Percentiles rank a stretch among this genome's conserved stretches.
These are phyloP conservation scores for Fibroporia radiculosa DNA, from an alignment of 768 basidiomycete species.

Conservation along the genomic window DNA sequence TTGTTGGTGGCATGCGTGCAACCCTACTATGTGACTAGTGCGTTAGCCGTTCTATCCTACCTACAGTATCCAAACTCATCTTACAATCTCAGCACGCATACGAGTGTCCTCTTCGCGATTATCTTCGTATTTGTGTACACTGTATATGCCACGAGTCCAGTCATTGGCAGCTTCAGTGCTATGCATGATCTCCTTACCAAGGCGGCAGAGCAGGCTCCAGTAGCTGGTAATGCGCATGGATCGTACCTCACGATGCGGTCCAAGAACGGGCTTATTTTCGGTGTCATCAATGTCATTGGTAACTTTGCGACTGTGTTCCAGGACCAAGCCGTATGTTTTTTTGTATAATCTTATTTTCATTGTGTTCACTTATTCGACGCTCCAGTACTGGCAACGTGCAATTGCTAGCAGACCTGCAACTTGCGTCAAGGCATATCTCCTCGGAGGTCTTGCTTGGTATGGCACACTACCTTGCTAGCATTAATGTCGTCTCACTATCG, in stretches of 20 bases:
- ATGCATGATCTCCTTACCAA: constrained; percentile 78
- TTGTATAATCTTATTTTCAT: background rate
- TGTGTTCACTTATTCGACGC: background rate
- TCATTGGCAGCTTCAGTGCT: constrained; percentile 68
- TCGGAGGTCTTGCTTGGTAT: constrained; percentile 84
- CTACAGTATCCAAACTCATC: background rate
- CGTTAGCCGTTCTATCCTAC: constrained; percentile 25
- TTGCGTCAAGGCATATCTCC: constrained; percentile 86
- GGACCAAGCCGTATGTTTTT: constrained; percentile 28
- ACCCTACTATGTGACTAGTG: constrained; percentile 84
- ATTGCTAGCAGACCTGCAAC: constrained; percentile 79
- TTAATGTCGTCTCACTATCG: background rate
- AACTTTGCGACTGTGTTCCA: constrained; percentile 67
- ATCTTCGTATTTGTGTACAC: constrained; percentile 72
- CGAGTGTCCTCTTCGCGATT: constrained; percentile 78
- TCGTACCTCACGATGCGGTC: constrained; percentile 61
- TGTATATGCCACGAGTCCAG: constrained; percentile 70
- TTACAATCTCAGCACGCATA: constrained; percentile 58
- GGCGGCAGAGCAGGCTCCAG: constrained; percentile 47
- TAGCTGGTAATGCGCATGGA: constrained; percentile 77
- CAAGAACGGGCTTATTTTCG: constrained; percentile 50
- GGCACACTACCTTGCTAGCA: constrained; percentile 5
- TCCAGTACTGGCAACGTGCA: constrained; percentile 79
- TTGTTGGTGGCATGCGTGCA: constrained; percentile 82
- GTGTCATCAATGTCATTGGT: constrained; percentile 83